These are phyloP conservation scores for Asterella californica DNA, from an alignment of 225 moss, liverwort and hornwort genomes.

Conservation along the genomic window DNA sequence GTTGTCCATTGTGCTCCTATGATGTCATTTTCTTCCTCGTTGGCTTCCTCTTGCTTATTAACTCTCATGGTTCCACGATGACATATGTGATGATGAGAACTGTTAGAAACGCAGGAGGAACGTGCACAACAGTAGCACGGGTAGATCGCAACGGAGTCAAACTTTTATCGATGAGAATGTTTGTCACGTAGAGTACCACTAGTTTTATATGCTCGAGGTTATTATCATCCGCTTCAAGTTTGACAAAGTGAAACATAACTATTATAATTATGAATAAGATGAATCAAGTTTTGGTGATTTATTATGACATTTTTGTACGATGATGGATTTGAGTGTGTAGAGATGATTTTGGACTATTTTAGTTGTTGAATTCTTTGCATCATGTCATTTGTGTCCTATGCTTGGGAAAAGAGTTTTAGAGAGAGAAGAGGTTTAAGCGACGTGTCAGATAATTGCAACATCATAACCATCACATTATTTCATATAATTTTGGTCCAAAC, in stretches of 20 bases:
- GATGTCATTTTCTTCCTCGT: too few relatives aligned
- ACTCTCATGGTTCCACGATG: neutral
- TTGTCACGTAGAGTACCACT: neutral
- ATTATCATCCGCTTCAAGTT: neutral
- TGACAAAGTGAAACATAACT: slow-evolving; percentile 8
- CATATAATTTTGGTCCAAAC: too few relatives aligned
- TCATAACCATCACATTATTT: too few relatives aligned
- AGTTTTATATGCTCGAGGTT: neutral
- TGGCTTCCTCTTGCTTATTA: too few relatives aligned
- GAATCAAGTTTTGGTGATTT: neutral
- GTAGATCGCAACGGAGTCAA: neutral
- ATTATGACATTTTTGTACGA: neutral
- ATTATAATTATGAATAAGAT: neutral
- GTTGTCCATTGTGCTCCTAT: too few relatives aligned
- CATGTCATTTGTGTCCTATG: too few relatives aligned
- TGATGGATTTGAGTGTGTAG: too few relatives aligned
- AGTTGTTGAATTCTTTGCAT: too few relatives aligned
- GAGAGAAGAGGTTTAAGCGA: too few relatives aligned
- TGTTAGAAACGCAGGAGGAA: neutral
- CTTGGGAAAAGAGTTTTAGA: too few relatives aligned
- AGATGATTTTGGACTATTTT: too few relatives aligned
- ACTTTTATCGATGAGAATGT: neutral
- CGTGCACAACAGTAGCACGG: neutral
- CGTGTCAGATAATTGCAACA: too few relatives aligned
- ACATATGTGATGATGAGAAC: neutral